These are phyloP conservation scores for Xerocomus nothofagi DNA, from an alignment of 1,284 basidiomycete genomes.

Conservation along the genomic window DNA sequence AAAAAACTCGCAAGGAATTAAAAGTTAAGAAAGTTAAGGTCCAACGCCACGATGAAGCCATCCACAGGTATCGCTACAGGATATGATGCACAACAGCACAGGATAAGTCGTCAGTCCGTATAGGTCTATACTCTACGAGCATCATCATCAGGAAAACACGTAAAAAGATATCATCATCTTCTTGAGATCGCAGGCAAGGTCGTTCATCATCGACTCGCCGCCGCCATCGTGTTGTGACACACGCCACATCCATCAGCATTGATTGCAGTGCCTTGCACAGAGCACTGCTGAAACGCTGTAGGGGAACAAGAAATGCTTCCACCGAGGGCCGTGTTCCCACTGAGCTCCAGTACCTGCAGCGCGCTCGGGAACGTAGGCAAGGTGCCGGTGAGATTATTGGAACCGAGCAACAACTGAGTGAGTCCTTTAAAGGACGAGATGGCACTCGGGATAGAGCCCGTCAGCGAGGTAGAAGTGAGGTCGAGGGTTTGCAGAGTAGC, in stretches of 20 bases:
- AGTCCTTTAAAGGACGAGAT: slow-evolving; percentile 31
- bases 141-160: not conserved
- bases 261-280: slow-evolving; percentile 25
- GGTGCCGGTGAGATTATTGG: slow-evolving; percentile 35
- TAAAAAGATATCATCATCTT: too few species aligned
- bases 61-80: slow-evolving; percentile 19
- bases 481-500: slow-evolving; percentile 40
- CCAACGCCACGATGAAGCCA: not conserved
- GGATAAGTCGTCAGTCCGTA: slow-evolving; percentile 5
- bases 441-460: slow-evolving; percentile 31
- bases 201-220: not conserved
- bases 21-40: not conserved
- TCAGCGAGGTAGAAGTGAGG: slow-evolving; percentile 37
- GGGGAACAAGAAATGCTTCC: slow-evolving; percentile 26
- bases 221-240: slow-evolving; percentile 21
- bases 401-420: slow-evolving; percentile 34
- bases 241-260: slow-evolving; percentile 23
- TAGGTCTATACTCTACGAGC: slow-evolving; percentile 8
- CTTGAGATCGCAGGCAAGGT: not conserved
- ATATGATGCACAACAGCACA: slow-evolving; percentile 1
- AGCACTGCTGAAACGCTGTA: slow-evolving; percentile 19
- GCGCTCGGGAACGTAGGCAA: slow-evolving; percentile 34
- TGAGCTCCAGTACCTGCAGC: slow-evolving; percentile 33
- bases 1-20: not conserved
- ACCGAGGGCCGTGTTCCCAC: slow-evolving; percentile 31